phyloP scores from a whole-genome alignment of 768 basidiomycete species.

The Hygrophorus pudorinus region DNA sequence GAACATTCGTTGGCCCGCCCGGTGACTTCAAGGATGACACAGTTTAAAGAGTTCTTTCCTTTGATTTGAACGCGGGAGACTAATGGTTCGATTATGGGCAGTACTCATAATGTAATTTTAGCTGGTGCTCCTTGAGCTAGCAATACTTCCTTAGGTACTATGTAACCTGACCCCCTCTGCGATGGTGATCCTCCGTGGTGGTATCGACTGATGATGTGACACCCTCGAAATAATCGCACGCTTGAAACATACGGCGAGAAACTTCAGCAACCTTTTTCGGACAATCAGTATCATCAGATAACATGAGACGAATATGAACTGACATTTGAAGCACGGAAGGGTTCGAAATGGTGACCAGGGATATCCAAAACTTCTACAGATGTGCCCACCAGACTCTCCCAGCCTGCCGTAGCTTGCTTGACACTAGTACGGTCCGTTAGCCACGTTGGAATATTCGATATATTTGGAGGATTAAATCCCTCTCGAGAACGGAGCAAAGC shows the following conservation, averaged over 20 bases:
- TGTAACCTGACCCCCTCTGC: no score
- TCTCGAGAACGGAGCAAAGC: slow-evolving; percentile 46
- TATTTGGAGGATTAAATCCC: slow-evolving; percentile 26
- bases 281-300: slow-evolving; percentile 1
- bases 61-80: no score
- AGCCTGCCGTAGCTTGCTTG: slow-evolving; percentile 25
- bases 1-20: no score
- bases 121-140: no score
- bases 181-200: no score
- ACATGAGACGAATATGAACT: slow-evolving; percentile 11
- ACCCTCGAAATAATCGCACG: slow-evolving; percentile 14
- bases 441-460: slow-evolving; percentile 37
- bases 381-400: slow-evolving; percentile 34
- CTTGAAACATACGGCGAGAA: slow-evolving; percentile 21
- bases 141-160: no score
- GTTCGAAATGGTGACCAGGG: slow-evolving; percentile 57
- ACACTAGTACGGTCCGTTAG: slow-evolving; percentile 35
- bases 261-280: slow-evolving; percentile 19
- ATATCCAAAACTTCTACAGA: slow-evolving; percentile 40
- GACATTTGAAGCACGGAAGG: slow-evolving; percentile 44
- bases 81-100: no score
- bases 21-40: no score
- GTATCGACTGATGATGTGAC: no score
- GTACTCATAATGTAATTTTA: no score
- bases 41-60: no score